Base-by-base conservation (phyloP, 495 filamentous ascomycete species). In the Peziza echinospora region DNA sequence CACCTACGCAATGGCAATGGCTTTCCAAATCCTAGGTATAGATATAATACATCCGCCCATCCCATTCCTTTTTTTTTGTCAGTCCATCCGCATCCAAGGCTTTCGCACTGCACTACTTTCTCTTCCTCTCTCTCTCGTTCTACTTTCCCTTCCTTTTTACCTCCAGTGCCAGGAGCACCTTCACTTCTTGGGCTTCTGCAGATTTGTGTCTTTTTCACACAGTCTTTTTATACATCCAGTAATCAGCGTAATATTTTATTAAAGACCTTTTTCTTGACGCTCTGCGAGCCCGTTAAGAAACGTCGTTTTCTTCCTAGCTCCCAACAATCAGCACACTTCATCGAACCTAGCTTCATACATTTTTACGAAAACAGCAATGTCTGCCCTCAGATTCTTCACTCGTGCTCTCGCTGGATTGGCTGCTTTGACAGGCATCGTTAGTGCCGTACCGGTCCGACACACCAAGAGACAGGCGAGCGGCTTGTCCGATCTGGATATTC, bases 401-500 rank as follows among this genome's bases (percentile, higher is more conserved):
- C 61, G 53, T 30, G 62, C 64, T 45, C 62, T 64, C 48, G 66
- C 63, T 23, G 67, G 64, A 26, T 59, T 74, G 47, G 63, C 63
- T 19, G 63, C 61, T 22, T 48, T 58, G 10, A 40, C 55, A 66
- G 24, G 62, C 55, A 42, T 68, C 63, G 43, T 71, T 63, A 28
- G 51, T 63, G 42, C 71, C 65, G 43, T 62, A 61, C 26, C 51
- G 53, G 39, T 67, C 56, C 49, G 61, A 52, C 48, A 65, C 41
- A 55, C 60, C 44, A 72, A 65, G 56, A 65, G 70, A 44, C 70
- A 75, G 9, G 63, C 64, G 11, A 52, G 63, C 21, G 72, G 67
- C 21, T 57, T 80, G 45, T 65, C 62, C 13, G 76, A 80, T 60
- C 55, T 77, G 41, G 75, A 80, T 55, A 79, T 80, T 49, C 68